Evolutionary conservation across 1,284 basidiomycete genomes (phyloP).

Genomic region (Tremellales sp.): DNA sequence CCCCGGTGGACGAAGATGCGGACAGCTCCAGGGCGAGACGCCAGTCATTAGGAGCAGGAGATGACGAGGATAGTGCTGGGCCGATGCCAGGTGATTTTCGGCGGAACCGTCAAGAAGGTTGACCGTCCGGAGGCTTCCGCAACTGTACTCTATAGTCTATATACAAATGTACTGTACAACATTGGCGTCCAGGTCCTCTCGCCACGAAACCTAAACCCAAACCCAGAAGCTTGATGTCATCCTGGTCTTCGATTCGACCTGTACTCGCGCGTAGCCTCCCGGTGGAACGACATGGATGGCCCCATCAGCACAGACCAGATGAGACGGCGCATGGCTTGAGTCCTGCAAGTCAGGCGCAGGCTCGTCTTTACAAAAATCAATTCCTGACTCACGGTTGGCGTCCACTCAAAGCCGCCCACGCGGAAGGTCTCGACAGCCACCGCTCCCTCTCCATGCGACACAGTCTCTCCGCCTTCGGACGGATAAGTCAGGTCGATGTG

Average conservation of each 20-base stretch:
- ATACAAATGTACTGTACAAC: too few species aligned
- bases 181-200: too few species aligned
- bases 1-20: not conserved
- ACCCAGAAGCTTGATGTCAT: too few species aligned
- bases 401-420: slow-evolving; percentile 78
- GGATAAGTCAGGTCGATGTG: slow-evolving; percentile 64
- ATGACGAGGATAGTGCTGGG: not conserved
- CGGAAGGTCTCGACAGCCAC: slow-evolving; percentile 75
- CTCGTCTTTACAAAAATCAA: not conserved
- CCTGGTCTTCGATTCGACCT: not conserved
- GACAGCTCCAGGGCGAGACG: not conserved
- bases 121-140: too few species aligned
- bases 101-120: too few species aligned
- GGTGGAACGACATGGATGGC: slow-evolving; percentile 9
- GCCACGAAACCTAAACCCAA: too few species aligned
- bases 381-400: slow-evolving; percentile 56
- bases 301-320: slow-evolving; percentile 37
- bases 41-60: not conserved
- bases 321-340: slow-evolving; percentile 56
- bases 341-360: slow-evolving; percentile 51
- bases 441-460: slow-evolving; percentile 48
- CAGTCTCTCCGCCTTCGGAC: slow-evolving; percentile 26
- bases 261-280: slow-evolving; percentile 5
- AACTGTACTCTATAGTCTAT: too few species aligned
- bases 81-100: not conserved